phyloP scores from a whole-genome alignment of 176 grass and related monocot genomes.

The Hsuehochloa calcarea region DNA sequence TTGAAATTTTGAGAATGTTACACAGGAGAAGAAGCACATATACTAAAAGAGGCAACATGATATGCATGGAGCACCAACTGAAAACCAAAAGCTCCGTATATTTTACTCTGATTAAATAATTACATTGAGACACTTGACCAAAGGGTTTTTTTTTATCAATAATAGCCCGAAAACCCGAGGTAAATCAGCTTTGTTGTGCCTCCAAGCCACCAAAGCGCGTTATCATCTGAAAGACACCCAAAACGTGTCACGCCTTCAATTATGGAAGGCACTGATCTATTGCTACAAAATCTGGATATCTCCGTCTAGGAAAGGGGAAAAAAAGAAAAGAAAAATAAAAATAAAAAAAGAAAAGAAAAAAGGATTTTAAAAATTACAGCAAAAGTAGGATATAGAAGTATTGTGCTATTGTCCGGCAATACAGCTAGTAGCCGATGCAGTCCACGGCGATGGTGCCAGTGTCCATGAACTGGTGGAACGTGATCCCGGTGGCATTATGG shows the following conservation, averaged over 20 bases:
- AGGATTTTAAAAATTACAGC: background rate
- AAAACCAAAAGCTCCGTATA: slow-evolving; percentile 20
- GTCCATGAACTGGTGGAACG: slow-evolving; percentile 57
- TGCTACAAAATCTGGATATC: slow-evolving; percentile 45
- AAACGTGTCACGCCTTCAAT: slow-evolving; percentile 1
- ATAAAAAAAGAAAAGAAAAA: background rate
- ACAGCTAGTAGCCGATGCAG: slow-evolving; percentile 50
- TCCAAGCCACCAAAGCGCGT: slow-evolving; percentile 26
- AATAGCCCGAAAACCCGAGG: slow-evolving; percentile 23
- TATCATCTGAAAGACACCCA: slow-evolving; percentile 22
- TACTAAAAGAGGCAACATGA: slow-evolving; percentile 28
- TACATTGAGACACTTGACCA: slow-evolving; percentile 20
- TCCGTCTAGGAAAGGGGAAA: background rate
- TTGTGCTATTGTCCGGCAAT: background rate
- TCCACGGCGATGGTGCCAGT: slow-evolving; percentile 30
- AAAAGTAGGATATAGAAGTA: background rate
- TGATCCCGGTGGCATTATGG: slow-evolving; percentile 12
- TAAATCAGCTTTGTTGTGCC: slow-evolving; percentile 26
- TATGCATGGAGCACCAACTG: background rate
- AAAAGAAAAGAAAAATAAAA: too few relatives aligned
- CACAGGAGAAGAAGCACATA: background rate
- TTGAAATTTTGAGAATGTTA: too few relatives aligned
- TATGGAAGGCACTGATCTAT: slow-evolving; percentile 16
- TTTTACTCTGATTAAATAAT: slow-evolving; percentile 9
- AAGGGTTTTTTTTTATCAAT: slow-evolving; percentile 21